These are phyloP conservation scores for Botrytis aclada DNA, from an alignment of 2,329 filamentous ascomycete genomes.

Conservation along the genomic window DNA sequence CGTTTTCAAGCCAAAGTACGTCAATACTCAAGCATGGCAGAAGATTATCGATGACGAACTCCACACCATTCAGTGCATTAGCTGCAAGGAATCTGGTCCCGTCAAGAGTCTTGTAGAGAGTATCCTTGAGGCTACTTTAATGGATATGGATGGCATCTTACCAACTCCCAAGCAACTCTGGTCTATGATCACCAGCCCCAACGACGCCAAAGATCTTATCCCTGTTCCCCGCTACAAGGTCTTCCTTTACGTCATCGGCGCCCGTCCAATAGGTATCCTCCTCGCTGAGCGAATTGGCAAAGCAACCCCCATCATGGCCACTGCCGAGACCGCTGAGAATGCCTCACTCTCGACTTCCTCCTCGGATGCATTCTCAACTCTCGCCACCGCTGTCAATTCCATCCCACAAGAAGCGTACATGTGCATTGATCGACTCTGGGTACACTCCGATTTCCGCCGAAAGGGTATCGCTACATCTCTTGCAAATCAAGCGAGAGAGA, in stretches of 20 bases:
- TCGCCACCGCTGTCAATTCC: background rate
- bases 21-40: slow-evolving; percentile 7
- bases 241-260: slow-evolving; percentile 27
- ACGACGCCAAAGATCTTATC: background rate
- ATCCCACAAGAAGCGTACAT: slow-evolving; percentile 5
- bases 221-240: slow-evolving; percentile 25
- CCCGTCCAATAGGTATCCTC: slow-evolving; percentile 21
- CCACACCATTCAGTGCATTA: background rate
- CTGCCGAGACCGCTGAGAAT: background rate
- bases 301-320: background rate
- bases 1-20: background rate
- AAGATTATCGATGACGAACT: slow-evolving; percentile 10
- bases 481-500: slow-evolving; percentile 52
- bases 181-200: slow-evolving; percentile 19
- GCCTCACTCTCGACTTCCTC: background rate
- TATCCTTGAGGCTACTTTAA: slow-evolving; percentile 10
- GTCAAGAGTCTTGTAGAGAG: slow-evolving; percentile 5
- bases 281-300: slow-evolving; percentile 24
- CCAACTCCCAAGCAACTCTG: slow-evolving; percentile 1
- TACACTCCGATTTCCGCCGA: slow-evolving; percentile 52
- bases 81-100: background rate
- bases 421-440: slow-evolving; percentile 62
- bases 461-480: slow-evolving; percentile 56
- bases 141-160: slow-evolving; percentile 15
- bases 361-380: background rate